These are phyloP conservation scores for Rugonectria rugulosa DNA, from an alignment of 2,329 filamentous ascomycete genomes.

Conservation along the genomic window DNA sequence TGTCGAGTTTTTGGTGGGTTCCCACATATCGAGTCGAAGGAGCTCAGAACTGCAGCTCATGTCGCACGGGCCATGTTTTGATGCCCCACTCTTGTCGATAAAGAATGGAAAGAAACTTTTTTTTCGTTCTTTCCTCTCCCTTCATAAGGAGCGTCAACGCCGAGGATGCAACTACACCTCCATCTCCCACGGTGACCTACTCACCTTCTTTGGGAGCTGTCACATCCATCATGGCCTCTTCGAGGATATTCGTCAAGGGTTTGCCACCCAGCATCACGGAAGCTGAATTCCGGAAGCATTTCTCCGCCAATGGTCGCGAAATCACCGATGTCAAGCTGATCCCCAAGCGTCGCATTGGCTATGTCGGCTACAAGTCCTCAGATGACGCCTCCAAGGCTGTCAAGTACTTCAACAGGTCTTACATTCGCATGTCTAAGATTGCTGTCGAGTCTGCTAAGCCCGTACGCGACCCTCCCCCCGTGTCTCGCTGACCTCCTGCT, in stretches of 20 bases:
- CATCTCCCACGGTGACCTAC: slow-evolving; percentile 32
- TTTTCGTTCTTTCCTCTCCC: slow-evolving; percentile 35
- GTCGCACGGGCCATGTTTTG: slow-evolving; percentile 35
- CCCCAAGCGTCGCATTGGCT: slow-evolving; percentile 88
- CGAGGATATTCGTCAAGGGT: slow-evolving; percentile 80
- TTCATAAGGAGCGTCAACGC: slow-evolving; percentile 31
- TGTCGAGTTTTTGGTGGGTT: slow-evolving; percentile 29
- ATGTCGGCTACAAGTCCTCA: slow-evolving; percentile 88
- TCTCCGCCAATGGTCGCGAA: slow-evolving; percentile 73
- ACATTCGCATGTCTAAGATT: slow-evolving; percentile 95
- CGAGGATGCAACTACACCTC: slow-evolving; percentile 36
- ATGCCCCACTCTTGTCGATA: slow-evolving; percentile 35
- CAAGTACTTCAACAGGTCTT: slow-evolving; percentile 94
- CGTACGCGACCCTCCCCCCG: slow-evolving; percentile 54
- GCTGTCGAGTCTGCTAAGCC: slow-evolving; percentile 87
- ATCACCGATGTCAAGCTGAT: slow-evolving; percentile 95
- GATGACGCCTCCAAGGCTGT: slow-evolving; percentile 84
- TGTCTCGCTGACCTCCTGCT: slow-evolving; percentile 37
- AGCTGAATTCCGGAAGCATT: slow-evolving; percentile 88
- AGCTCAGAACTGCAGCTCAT: slow-evolving; percentile 5
- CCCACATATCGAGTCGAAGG: slow-evolving; percentile 9
- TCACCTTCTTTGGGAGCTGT: slow-evolving; percentile 36
- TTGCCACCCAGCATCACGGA: slow-evolving; percentile 87
- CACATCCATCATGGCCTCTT: slow-evolving; percentile 59
- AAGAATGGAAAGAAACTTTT: slow-evolving; percentile 40